Evolutionary conservation across 2,329 filamentous ascomycete genomes (phyloP).

Genomic region (Diplodia corticola): DNA sequence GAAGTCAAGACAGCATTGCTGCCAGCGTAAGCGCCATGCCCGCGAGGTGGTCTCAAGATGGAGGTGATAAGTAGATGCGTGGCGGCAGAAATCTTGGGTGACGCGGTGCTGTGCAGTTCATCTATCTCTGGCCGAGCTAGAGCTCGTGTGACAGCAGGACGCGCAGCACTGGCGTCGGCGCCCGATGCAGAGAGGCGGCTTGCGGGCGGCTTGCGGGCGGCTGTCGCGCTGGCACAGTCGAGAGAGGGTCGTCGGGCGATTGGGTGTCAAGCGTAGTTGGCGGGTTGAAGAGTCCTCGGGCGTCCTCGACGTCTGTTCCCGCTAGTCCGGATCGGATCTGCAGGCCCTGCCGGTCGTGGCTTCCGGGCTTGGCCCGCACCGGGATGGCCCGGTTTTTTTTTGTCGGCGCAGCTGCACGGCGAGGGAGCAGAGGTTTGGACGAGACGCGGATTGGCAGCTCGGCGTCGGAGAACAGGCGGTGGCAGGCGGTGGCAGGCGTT

Average conservation of each 20-base stretch:
- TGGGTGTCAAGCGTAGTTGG: neutral
- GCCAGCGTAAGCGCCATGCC: neutral
- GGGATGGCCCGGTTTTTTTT: slow-evolving; percentile 1
- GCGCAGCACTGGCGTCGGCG: too few species aligned
- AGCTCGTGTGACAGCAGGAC: too few species aligned
- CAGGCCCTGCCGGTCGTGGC: neutral
- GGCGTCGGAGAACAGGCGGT: neutral
- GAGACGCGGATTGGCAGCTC: neutral
- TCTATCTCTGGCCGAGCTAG: too few species aligned
- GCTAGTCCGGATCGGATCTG: slow-evolving; percentile 12
- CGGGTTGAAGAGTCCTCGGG: neutral
- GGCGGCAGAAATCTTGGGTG: too few species aligned
- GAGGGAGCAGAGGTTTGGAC: neutral
- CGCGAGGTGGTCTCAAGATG: neutral
- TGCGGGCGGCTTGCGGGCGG: too few species aligned
- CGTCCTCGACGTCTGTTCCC: neutral
- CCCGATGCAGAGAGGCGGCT: too few species aligned
- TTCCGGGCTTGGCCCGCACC: neutral
- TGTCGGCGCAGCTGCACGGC: neutral
- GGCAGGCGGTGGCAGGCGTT: slow-evolving; percentile 1
- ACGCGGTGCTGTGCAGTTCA: too few species aligned
- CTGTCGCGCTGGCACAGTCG: too few species aligned
- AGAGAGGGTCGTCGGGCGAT: too few species aligned
- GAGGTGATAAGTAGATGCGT: too few species aligned
- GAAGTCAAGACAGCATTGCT: neutral